Base-by-base conservation (phyloP, 1,284 basidiomycete species). In the Moesziomyces antarcticus region DNA sequence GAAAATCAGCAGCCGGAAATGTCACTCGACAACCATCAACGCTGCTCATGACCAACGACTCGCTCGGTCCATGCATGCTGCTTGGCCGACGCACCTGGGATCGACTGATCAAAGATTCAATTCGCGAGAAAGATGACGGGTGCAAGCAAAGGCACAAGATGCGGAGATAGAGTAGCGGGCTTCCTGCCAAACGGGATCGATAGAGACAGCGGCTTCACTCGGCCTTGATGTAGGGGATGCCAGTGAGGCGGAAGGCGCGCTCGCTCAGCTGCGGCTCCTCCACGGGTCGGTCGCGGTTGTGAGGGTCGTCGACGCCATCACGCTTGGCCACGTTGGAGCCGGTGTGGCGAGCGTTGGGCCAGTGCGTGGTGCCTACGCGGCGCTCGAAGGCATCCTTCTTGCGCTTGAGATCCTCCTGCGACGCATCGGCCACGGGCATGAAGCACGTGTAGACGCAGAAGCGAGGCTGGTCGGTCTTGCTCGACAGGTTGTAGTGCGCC, bases 371-470 rank as follows among this genome's bases (percentile, higher is more conserved):
- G 18, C 52, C 48, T 10, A 57, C 51, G 11, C 51, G 22, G 20
- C 55, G 51, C 47, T 65, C 62, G 22, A 65, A 65, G 21, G 62
- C 62, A 43, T 65, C 62, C 56, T 53, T 65, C 62, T 65, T 65
- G 14, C 62, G 52, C 46, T 35, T 50, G 18, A 65, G 46, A 18
- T 65, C 62, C 3, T 65, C 62, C 27, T 57, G 62, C n/a, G 62
- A 49, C 1, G 62, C 62, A 27, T 58, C 54, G 9, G 46, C 30
- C 1, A 65, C 62, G 3, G 56, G 55, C 43, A 62, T 62, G 44
- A 7, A 65, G 54, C 60, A 63, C n/a, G 60, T 63, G 22, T 63
- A 63, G 22, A 63, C 50, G 24, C 25, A 24, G 41, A 65, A 60
- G 13, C 62, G 55, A 25, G 62, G 57, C 20, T 65, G 56, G 3